Conservation (phyloP, 495 filamentous ascomycete species). For the Rhizodiscina lignyota region DNA sequence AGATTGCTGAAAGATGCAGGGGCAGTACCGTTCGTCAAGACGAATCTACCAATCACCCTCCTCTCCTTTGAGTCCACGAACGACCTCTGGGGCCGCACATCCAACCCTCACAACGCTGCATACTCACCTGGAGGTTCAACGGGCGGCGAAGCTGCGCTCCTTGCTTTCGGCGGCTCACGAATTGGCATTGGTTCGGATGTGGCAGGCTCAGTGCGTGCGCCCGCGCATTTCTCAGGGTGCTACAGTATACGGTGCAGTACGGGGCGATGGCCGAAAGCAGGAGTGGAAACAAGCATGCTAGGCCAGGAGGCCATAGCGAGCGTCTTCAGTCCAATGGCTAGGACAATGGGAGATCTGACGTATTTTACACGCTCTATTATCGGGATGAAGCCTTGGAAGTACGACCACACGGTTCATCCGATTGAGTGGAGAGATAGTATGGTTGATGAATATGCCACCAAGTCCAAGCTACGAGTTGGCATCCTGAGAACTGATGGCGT, state of each 20-base stretch:
- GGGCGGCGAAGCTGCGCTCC: slow-evolving; percentile 72
- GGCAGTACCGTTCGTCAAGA: slow-evolving; percentile 94
- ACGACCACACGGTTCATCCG: slow-evolving; percentile 75
- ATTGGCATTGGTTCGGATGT: slow-evolving; percentile 94
- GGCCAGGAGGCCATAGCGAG: slow-evolving; percentile 85
- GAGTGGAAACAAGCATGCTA: slow-evolving; percentile 76
- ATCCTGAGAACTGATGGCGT: slow-evolving; percentile 70
- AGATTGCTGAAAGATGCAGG: slow-evolving; percentile 77
- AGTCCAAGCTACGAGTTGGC: slow-evolving; percentile 48
- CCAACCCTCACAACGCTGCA: slow-evolving; percentile 64
- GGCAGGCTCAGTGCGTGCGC: slow-evolving; percentile 76
- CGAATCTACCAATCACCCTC: slow-evolving; percentile 80
- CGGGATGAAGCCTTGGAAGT: slow-evolving; percentile 79
- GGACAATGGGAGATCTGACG: slow-evolving; percentile 66
- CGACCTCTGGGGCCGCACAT: slow-evolving; percentile 65
- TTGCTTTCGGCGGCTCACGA: slow-evolving; percentile 72
- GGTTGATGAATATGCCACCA: slow-evolving; percentile 37
- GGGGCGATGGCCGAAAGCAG: slow-evolving; percentile 83
- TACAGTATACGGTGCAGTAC: slow-evolving; percentile 85
- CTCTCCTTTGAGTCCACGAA: slow-evolving; percentile 86
- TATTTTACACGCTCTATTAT: slow-evolving; percentile 75
- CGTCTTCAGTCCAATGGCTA: slow-evolving; percentile 87
- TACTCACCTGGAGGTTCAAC: slow-evolving; percentile 90
- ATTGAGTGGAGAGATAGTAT: slow-evolving; percentile 57
- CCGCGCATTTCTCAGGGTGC: slow-evolving; percentile 82